Evolutionary conservation across 2,329 filamentous ascomycete genomes (phyloP), one percentile per base, ranked within the genome.

Genomic region (Neonectria faginata): DNA sequence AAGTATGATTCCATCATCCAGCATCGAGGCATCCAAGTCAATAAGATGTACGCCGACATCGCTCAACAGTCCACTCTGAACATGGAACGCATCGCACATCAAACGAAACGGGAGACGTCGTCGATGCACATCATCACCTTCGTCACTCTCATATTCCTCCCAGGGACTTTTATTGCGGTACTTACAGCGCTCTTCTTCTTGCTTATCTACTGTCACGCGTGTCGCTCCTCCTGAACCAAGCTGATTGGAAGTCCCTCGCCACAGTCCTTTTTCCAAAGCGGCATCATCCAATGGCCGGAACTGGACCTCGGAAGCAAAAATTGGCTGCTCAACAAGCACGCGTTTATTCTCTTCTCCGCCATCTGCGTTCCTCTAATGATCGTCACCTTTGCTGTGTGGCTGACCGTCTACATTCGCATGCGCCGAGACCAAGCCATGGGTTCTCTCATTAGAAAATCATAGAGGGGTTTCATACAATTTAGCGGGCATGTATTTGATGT

Each of bases 121-220:
- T 70, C 68, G 1, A 70, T 70, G 65, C 67, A 70, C 7, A 47
- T 70, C 3, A 66, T 70, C 3, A 66, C 68, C 1, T 47, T 67
- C 16, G 62, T 70, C 9, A 67, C 68, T 8, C 57, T 70, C 1
- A 60, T 70, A 2, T 69, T 70, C 3, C 51, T 70, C 0, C 68
- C 68, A 0, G 64, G 51, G 1, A 70, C 68, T 3, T 70, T 70
- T n/a, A 66, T 70, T 39, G 67, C 67, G n/a, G 67, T 70, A 51
- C 14, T 67, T 42, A 5, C 33, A 14, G 31, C 6, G 4, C 36
- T 36, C 44, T 31, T 3, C 6, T 9, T 12, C 29, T 1, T 41
- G 1, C 9, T 12, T 16, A 20, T 10, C 11, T 27, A 1, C 14
- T 25, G 25, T 25, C 36, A 22, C n/a, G 29, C 39, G 2, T 20